These are phyloP conservation scores for Cryptococcus floricola DNA, from an alignment of 1,284 basidiomycete genomes.

Conservation along the genomic window DNA sequence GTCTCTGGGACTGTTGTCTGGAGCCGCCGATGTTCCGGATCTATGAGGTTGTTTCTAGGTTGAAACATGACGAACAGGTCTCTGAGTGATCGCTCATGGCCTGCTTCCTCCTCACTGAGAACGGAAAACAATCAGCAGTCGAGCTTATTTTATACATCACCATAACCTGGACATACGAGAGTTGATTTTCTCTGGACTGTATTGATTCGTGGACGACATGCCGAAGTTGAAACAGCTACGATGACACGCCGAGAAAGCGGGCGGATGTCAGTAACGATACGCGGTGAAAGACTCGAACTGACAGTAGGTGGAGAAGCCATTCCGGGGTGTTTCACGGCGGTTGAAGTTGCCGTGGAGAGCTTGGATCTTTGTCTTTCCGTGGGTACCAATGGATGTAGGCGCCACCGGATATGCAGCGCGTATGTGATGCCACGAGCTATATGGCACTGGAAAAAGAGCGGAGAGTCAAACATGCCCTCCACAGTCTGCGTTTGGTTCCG, in stretches of 20 bases:
- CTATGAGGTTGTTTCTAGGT: conserved; percentile 20
- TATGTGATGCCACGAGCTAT: background rate
- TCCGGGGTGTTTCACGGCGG: background rate
- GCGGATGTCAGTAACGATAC: background rate
- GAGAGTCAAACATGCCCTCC: too few relatives aligned
- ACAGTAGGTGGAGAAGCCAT: conserved; percentile 28
- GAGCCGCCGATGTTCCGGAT: conserved; percentile 1
- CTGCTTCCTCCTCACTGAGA: conserved; percentile 22
- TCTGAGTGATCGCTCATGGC: conserved; percentile 30
- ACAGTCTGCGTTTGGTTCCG: too few relatives aligned
- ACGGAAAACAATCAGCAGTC: background rate
- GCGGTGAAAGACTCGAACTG: conserved; percentile 5
- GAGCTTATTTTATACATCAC: background rate
- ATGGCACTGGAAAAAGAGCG: background rate
- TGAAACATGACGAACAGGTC: conserved; percentile 31
- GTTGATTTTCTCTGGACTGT: conserved; percentile 15
- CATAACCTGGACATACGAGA: conserved; percentile 15
- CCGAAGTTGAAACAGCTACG: conserved; percentile 23
- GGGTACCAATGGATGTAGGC: too few relatives aligned
- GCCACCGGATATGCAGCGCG: background rate
- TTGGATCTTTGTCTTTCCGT: background rate
- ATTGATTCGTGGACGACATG: conserved; percentile 31
- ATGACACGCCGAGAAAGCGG: background rate
- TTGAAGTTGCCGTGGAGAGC: background rate
- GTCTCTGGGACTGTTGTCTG: conserved; percentile 5